Conservation (phyloP, 1,284 basidiomycete species). For the Fomitopsis palustris region DNA sequence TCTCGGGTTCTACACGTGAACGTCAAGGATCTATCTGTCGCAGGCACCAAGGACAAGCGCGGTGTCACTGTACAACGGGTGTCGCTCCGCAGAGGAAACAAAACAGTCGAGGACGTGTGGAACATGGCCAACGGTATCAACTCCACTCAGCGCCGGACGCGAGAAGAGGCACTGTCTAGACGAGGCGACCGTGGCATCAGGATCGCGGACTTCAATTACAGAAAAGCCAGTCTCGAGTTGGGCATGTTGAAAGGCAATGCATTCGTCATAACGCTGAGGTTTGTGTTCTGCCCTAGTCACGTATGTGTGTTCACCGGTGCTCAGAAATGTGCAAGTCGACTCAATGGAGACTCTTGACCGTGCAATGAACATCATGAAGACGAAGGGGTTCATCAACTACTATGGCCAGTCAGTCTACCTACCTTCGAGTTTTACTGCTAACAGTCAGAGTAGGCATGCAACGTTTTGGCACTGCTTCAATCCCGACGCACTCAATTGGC, state of each 20-base stretch:
- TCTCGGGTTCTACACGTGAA: slow-evolving; percentile 74
- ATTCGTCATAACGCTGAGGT: slow-evolving; percentile 94
- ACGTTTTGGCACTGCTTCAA: slow-evolving; percentile 94
- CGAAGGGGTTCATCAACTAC: slow-evolving; percentile 95
- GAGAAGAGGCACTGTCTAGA: slow-evolving; percentile 56
- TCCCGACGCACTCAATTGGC: slow-evolving; percentile 94
- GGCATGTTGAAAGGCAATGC: slow-evolving; percentile 96
- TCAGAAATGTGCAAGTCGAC: slow-evolving; percentile 80
- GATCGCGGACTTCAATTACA: slow-evolving; percentile 86
- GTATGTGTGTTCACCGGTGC: neutral
- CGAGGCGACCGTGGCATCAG: slow-evolving; percentile 90
- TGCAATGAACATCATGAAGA: slow-evolving; percentile 79
- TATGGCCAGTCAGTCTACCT: slow-evolving; percentile 52
- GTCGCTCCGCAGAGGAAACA: slow-evolving; percentile 74
- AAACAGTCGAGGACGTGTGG: slow-evolving; percentile 86
- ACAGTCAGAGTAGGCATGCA: slow-evolving; percentile 76
- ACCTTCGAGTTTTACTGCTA: neutral
- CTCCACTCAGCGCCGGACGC: slow-evolving; percentile 43
- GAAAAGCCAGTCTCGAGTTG: slow-evolving; percentile 78
- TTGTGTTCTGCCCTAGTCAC: slow-evolving; percentile 19
- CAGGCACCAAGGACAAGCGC: slow-evolving; percentile 98
- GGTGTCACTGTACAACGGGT: slow-evolving; percentile 95
- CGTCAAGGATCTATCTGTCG: slow-evolving; percentile 81
- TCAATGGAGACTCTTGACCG: slow-evolving; percentile 69
- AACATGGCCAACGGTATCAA: slow-evolving; percentile 68